Evolutionary conservation across 768 basidiomycete species (phyloP), one percentile per base, ranked within the genome.

Genomic region (Suillus subluteus): DNA sequence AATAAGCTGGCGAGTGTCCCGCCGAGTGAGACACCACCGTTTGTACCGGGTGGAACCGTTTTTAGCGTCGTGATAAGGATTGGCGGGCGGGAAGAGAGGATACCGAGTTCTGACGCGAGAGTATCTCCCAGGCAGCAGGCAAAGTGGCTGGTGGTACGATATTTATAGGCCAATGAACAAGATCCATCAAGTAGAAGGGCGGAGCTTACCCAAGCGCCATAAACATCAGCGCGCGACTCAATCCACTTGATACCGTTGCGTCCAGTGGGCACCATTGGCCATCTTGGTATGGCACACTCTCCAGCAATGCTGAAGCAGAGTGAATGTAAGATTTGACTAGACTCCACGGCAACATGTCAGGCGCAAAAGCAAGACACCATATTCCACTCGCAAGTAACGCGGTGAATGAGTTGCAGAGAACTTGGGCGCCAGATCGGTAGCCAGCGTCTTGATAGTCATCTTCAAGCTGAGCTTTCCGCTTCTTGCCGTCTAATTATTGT

Each of bases 111-210:
- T 11, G 94, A 96, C 0, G 95, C 95, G 2, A 98, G 87, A 0
- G 96, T 98, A 72, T 98, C 96, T 6, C 94, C 96, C 11, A 96
- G 82, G 74, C 92, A 95, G 76, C 92, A 95, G 3, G 90, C 89
- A 76, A 95, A 94, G 74, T 96, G 95, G 4, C 94, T 95, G 72
- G 4, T 40, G 41, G 32, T 56, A 43, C 13, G 13, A 54, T 26
- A 56, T 59, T 64, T 73, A 3, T 70, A 64, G 21, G 18, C 15
- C 21, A 44, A n/a, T 58, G 32, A 38, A 21, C 16, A 35, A 8
- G 11, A 35, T 16, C 26, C 50, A 48, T n/a, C 32, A 59, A 12
- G 15, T 9, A 40, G 37, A 52, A 74, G 32, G 55, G 15, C 13
- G 23, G 64, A 65, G 73, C 83, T 71, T 66, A 92, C 87, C 94